phyloP scores from a whole-genome alignment of 1,284 basidiomycete genomes.

The Cutaneotrichosporon mucoides region DNA sequence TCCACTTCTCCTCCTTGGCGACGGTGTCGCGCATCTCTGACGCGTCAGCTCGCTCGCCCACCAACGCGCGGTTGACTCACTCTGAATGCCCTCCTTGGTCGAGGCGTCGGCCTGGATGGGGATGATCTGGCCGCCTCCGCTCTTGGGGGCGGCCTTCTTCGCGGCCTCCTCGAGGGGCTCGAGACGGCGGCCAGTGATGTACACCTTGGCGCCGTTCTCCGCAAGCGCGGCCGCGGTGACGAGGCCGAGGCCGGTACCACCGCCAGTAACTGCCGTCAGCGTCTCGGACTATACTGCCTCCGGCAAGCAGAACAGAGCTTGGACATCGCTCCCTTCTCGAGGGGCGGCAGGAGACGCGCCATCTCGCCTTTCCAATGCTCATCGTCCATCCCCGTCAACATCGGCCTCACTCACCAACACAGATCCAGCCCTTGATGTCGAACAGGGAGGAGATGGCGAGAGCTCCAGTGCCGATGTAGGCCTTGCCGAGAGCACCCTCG shows the following conservation, averaged over 20 bases:
- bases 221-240: constrained; percentile 41
- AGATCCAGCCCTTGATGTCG: constrained; percentile 29
- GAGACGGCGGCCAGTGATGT: constrained; percentile 45
- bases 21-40: constrained; percentile 10
- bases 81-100: constrained; percentile 13
- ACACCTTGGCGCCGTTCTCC: constrained; percentile 49
- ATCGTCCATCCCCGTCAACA: too few relatives aligned
- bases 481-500: constrained; percentile 6
- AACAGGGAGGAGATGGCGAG: constrained; percentile 23
- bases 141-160: constrained; percentile 17
- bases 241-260: constrained; percentile 36
- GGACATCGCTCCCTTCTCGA: too few relatives aligned
- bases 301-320: too few relatives aligned
- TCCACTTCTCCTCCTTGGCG: constrained; percentile 7
- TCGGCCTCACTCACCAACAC: constrained; percentile 19
- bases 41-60: background rate
- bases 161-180: constrained; percentile 39
- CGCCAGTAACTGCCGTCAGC: constrained; percentile 30
- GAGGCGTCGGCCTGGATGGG: constrained; percentile 8
- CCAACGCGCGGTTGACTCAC: background rate
- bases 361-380: too few relatives aligned
- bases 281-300: too few relatives aligned
- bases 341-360: too few relatives aligned
- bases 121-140: constrained; percentile 14
- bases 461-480: constrained; percentile 14